Evolutionary conservation across 2,329 filamentous ascomycete genomes (phyloP).

Genomic region (Epicoccum sorghinum): DNA sequence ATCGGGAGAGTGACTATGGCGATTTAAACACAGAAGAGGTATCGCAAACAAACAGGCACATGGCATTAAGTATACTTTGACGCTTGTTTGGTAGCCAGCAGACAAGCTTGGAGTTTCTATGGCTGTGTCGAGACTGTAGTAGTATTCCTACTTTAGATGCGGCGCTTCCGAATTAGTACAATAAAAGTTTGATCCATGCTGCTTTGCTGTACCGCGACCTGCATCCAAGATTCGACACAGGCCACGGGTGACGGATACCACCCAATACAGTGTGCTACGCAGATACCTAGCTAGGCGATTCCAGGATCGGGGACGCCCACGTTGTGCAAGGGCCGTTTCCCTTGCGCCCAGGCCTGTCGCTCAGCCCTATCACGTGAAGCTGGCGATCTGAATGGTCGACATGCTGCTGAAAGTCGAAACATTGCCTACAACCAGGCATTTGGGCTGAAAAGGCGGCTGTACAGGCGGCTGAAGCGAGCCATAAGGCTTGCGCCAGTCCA

Average conservation of each 20-base stretch:
- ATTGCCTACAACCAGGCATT: conserved; percentile 6
- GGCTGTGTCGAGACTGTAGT: conserved; percentile 6
- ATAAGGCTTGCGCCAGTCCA: conserved; percentile 5
- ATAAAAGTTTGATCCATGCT: background rate
- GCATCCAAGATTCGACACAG: conserved; percentile 9
- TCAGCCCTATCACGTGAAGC: conserved; percentile 11
- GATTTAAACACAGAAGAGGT: background rate
- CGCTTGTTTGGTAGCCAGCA: background rate
- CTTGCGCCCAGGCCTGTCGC: conserved; percentile 12
- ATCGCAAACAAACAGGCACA: background rate
- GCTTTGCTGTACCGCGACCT: conserved; percentile 5
- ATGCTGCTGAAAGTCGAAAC: background rate
- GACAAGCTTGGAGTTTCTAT: background rate
- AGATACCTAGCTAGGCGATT: conserved; percentile 10
- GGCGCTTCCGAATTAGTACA: conserved; percentile 16
- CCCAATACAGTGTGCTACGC: conserved; percentile 15
- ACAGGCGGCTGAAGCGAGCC: conserved; percentile 15
- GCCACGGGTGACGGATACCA: conserved; percentile 6
- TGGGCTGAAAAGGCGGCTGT: conserved; percentile 13
- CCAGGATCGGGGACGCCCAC: conserved; percentile 6
- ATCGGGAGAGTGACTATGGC: background rate
- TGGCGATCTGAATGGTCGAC: conserved; percentile 4
- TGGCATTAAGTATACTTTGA: background rate
- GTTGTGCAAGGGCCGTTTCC: conserved; percentile 9
- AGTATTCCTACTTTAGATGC: conserved; percentile 1